These are phyloP conservation scores for Alternaria burnsii DNA, from an alignment of 2,329 filamentous ascomycete genomes.

Conservation along the genomic window DNA sequence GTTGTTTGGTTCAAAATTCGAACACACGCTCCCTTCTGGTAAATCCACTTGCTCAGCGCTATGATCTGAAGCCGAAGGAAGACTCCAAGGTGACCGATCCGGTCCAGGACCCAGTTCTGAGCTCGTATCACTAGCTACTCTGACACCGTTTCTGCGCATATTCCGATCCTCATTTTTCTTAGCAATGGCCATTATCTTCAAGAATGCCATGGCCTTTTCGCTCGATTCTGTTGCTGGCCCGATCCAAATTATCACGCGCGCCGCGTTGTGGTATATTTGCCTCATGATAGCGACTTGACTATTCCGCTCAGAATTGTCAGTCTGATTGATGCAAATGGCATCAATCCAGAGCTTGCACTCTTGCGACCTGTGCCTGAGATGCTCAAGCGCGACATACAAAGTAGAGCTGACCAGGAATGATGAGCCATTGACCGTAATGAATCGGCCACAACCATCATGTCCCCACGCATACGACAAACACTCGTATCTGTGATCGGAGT, in stretches of 20 bases:
- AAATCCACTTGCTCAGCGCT: background rate
- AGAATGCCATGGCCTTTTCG: background rate
- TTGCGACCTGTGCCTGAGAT: background rate
- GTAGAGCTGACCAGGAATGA: background rate
- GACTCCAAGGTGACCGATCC: background rate
- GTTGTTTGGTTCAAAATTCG: background rate
- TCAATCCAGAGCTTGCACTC: background rate
- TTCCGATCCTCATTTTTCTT: background rate
- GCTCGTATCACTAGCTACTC: background rate
- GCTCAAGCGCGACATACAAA: background rate
- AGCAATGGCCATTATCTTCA: background rate
- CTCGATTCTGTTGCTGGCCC: background rate
- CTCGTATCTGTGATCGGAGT: background rate
- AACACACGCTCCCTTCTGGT: background rate
- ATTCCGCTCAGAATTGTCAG: background rate
- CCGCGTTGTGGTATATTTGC: background rate
- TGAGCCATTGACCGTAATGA: background rate
- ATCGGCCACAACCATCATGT: accelerated
- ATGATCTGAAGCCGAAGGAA: background rate
- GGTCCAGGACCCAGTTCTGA: background rate
- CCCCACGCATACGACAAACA: background rate
- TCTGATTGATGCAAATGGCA: background rate
- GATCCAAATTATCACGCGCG: background rate
- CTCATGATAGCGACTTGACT: background rate
- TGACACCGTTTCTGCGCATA: background rate